Evolutionary conservation across 805 yeast genomes (phyloP), one percentile per base, ranked within the genome.

Genomic region (Wickerhamomyces hampshirensis): DNA sequence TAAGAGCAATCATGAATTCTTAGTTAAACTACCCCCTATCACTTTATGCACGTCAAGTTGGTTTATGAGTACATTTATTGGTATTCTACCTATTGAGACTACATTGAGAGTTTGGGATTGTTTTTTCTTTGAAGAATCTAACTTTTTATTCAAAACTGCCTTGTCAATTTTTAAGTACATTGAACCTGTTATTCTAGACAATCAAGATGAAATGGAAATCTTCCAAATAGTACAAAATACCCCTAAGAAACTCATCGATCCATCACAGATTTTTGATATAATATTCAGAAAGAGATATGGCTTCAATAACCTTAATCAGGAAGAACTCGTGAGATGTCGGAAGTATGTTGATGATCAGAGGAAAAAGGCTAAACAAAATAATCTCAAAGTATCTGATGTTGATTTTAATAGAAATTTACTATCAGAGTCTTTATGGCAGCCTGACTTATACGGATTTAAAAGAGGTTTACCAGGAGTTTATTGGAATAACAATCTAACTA

Each of bases 51-150:
- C 98, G 1, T 91, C 96, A 0, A 80, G 95, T 37, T 93, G 98
- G 98, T 93, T 93, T 55, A 91, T 93, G 98, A 84, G 96, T 50
- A 75, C 86, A n/a, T 93, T 84, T 60, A 87, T 93, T 24, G 96
- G 95, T 0, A 77, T 82, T 1, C 60, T 93, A 18, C 98, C 98
- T 0, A 77, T 87, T 16, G 98, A 93, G 53, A 75, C 94, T 0
- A 82, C 87, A 7, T 64, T 93, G 30, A 65, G 98, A 38, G 80
- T 93, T 0, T 91, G 98, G 98, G 98, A 93, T 60, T 85, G 94
- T 43, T 62, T 91, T 33, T 89, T 94, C 68, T 87, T 84, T 54
- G 98, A 91, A 56, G 96, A 87, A 19, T 81, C 95, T 2, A 85
- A 85, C 51, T 75, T 93, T 9, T 66, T 93, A 13, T 93, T 88